Conservation (phyloP, 1,284 basidiomycete species). For the Gymnopus androsaceus region DNA sequence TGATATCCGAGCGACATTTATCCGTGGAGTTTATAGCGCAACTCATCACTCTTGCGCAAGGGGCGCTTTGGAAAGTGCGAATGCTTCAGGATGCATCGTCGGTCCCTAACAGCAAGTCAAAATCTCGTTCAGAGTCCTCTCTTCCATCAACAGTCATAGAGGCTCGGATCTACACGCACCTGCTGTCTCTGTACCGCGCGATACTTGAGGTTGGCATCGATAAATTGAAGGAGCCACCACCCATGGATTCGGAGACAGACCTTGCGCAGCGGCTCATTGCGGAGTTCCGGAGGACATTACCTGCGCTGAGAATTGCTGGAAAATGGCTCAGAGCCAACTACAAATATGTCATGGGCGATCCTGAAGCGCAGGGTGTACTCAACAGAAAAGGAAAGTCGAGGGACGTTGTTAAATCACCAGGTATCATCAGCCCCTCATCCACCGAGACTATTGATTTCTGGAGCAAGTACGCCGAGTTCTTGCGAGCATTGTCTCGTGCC, state of each 20-base stretch:
- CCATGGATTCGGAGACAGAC: slow-evolving; percentile 59
- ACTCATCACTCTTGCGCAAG: slow-evolving; percentile 73
- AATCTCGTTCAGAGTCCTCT: slow-evolving; percentile 22
- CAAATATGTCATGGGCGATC: slow-evolving; percentile 62
- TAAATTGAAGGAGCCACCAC: slow-evolving; percentile 52
- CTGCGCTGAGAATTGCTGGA: slow-evolving; percentile 82
- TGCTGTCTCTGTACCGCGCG: slow-evolving; percentile 70
- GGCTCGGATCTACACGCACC: slow-evolving; percentile 68
- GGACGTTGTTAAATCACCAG: background rate
- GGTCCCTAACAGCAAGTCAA: slow-evolving; percentile 27
- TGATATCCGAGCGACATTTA: slow-evolving; percentile 72
- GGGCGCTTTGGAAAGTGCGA: slow-evolving; percentile 81
- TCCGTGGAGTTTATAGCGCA: slow-evolving; percentile 77
- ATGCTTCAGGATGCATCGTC: slow-evolving; percentile 54
- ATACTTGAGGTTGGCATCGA: slow-evolving; percentile 70
- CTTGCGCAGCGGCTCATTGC: slow-evolving; percentile 85
- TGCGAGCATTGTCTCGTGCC: slow-evolving; percentile 58
- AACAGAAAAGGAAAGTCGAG: slow-evolving; percentile 32
- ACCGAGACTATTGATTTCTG: slow-evolving; percentile 63
- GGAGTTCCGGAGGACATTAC: slow-evolving; percentile 82
- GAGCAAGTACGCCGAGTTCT: slow-evolving; percentile 71
- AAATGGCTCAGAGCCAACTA: slow-evolving; percentile 89
- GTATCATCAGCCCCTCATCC: slow-evolving; percentile 22
- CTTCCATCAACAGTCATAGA: slow-evolving; percentile 47
- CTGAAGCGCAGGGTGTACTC: slow-evolving; percentile 28